Evolutionary conservation across 2,329 filamentous ascomycete genomes (phyloP).

Genomic region (Alternaria tenuissima): DNA sequence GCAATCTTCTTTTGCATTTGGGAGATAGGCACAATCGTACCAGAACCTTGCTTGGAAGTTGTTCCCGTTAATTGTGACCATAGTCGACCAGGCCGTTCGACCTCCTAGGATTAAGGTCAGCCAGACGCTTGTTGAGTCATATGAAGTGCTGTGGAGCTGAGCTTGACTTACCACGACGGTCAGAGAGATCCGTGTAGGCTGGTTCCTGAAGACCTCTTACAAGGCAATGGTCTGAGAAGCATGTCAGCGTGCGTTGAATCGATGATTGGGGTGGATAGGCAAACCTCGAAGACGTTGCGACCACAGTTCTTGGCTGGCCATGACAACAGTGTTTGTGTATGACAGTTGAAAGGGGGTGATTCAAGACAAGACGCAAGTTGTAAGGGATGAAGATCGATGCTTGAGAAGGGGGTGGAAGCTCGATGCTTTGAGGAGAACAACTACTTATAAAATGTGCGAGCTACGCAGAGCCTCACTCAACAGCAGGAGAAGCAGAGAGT

Average conservation of each 20-base stretch:
- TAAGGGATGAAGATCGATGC: neutral
- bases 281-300: slow-evolving; percentile 42
- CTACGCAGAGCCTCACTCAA: slow-evolving; percentile 13
- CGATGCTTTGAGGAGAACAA: neutral
- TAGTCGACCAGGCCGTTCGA: slow-evolving; percentile 49
- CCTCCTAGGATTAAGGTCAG: slow-evolving; percentile 35
- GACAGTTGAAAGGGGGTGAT: neutral
- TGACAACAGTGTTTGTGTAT: slow-evolving; percentile 14
- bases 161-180: slow-evolving; percentile 44
- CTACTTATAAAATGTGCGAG: slow-evolving; percentile 18
- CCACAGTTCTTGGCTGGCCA: slow-evolving; percentile 34
- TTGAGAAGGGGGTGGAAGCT: slow-evolving; percentile 5
- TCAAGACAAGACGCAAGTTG: neutral
- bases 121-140: neutral
- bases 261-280: neutral
- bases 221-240: slow-evolving; percentile 43
- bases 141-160: neutral
- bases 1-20: slow-evolving; percentile 49
- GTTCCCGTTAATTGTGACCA: slow-evolving; percentile 36
- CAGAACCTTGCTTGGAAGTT: slow-evolving; percentile 46
- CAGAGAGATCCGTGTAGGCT: slow-evolving; percentile 47
- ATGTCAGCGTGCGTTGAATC: slow-evolving; percentile 7
- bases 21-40: slow-evolving; percentile 47
- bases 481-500: slow-evolving; percentile 7
- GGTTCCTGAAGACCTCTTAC: slow-evolving; percentile 36